These are phyloP conservation scores for Metarhizium humberi DNA, from an alignment of 2,329 filamentous ascomycete genomes.

Conservation along the genomic window DNA sequence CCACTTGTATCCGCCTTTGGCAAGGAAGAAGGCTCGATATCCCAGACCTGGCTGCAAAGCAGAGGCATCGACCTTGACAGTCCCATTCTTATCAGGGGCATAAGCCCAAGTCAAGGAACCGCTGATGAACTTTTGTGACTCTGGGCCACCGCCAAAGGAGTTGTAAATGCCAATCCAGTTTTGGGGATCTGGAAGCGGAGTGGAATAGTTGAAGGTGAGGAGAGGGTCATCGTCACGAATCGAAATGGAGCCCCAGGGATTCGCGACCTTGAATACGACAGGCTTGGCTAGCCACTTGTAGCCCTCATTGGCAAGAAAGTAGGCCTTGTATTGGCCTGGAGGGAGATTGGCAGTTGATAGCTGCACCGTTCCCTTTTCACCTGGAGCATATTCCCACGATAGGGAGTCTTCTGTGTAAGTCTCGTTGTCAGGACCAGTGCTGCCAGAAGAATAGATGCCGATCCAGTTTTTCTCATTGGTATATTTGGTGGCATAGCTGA, in stretches of 20 bases:
- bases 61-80: slow-evolving; percentile 14
- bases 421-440: slow-evolving; percentile 21
- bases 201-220: slow-evolving; percentile 27
- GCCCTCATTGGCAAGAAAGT: slow-evolving; percentile 22
- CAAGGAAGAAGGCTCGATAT: slow-evolving; percentile 28
- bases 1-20: slow-evolving; percentile 25
- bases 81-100: slow-evolving; percentile 18
- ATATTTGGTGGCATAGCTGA: slow-evolving; percentile 19
- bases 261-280: slow-evolving; percentile 16
- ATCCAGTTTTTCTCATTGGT: slow-evolving; percentile 25
- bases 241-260: slow-evolving; percentile 7
- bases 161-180: slow-evolving; percentile 31
- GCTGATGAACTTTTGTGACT: slow-evolving; percentile 18
- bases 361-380: slow-evolving; percentile 13
- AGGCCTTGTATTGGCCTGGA: slow-evolving; percentile 23
- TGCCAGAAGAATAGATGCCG: slow-evolving; percentile 21
- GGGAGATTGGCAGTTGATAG: slow-evolving; percentile 14
- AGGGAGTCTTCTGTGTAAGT: slow-evolving; percentile 16
- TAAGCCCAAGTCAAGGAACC: slow-evolving; percentile 25
- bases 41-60: slow-evolving; percentile 17
- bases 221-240: slow-evolving; percentile 6
- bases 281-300: slow-evolving; percentile 25
- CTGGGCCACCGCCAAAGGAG: slow-evolving; percentile 23
- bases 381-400: slow-evolving; percentile 22
- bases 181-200: slow-evolving; percentile 13